phyloP scores from a whole-genome alignment of 768 basidiomycete species.

The Chalciporus piperatus region DNA sequence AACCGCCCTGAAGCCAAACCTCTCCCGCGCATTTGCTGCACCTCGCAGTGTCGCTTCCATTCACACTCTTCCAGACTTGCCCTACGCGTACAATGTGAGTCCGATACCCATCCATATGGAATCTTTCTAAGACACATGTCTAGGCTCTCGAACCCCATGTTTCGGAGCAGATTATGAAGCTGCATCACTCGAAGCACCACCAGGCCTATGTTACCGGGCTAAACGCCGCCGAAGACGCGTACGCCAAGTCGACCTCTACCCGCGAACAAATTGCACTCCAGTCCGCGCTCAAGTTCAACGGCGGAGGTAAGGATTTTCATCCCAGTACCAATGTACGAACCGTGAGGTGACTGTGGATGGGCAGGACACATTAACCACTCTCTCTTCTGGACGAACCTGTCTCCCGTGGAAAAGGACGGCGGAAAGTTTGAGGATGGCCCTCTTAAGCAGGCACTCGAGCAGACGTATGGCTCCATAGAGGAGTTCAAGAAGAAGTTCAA shows the following conservation, averaged over 20 bases:
- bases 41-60: conserved; percentile 42
- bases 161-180: conserved; percentile 87
- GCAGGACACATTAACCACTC: conserved; percentile 92
- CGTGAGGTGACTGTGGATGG: neutral
- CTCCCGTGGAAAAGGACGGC: conserved; percentile 62
- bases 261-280: conserved; percentile 83
- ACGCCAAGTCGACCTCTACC: conserved; percentile 59
- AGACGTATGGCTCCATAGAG: conserved; percentile 86
- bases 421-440: conserved; percentile 64
- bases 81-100: conserved; percentile 76
- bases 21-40: conserved; percentile 46
- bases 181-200: conserved; percentile 91
- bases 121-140: neutral
- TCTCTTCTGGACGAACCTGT: conserved; percentile 97
- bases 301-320: conserved; percentile 60
- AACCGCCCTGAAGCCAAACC: conserved; percentile 39
- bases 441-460: conserved; percentile 71
- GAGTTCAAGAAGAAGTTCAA: conserved; percentile 86
- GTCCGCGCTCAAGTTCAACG: conserved; percentile 93
- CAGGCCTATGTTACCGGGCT: conserved; percentile 93
- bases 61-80: conserved; percentile 77
- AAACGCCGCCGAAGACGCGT: conserved; percentile 89
- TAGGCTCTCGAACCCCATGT: conserved; percentile 92
- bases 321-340: neutral
- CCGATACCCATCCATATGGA: neutral